Evolutionary conservation across 176 grass and related monocot genomes (phyloP).

Genomic region (Eragrostis curvula): DNA sequence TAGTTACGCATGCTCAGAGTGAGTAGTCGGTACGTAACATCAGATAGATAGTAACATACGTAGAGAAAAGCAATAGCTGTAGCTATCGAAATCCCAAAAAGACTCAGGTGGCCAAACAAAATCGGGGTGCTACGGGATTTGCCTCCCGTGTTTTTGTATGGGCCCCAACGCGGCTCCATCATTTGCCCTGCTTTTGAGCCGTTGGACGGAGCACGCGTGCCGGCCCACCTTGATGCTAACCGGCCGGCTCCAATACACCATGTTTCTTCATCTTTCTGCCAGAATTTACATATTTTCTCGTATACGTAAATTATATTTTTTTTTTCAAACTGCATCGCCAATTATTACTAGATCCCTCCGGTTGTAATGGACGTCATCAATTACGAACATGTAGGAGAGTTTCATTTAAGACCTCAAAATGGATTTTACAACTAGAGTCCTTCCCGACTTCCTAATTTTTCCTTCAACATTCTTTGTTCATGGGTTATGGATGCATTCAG

Average conservation of each 20-base stretch:
- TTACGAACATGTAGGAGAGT: too few species aligned
- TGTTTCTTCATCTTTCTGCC: not conserved
- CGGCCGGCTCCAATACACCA: not conserved
- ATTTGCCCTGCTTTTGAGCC: slow-evolving; percentile 14
- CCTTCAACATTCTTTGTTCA: too few species aligned
- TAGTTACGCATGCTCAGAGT: too few species aligned
- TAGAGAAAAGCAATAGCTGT: not conserved
- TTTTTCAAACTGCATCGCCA: too few species aligned
- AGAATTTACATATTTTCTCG: not conserved
- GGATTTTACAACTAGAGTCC: too few species aligned
- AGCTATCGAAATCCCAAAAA: not conserved
- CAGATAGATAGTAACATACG: slow-evolving; percentile 8
- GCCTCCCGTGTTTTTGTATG: not conserved
- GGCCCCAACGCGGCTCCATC: not conserved
- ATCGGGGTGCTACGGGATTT: slow-evolving; percentile 10
- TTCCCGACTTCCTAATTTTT: too few species aligned
- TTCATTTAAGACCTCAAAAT: too few species aligned
- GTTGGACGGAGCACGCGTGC: slow-evolving; percentile 42
- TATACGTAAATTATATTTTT: too few species aligned
- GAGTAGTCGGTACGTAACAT: not conserved
- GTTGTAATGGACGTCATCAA: too few species aligned
- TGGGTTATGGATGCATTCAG: too few species aligned
- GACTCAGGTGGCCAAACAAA: slow-evolving; percentile 20
- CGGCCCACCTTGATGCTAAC: slow-evolving; percentile 9
- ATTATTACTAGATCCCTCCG: too few species aligned